Evolutionary conservation across 768 basidiomycete species (phyloP), one percentile per base, ranked within the genome.

Genomic region (Rossbeevera mucosa): DNA sequence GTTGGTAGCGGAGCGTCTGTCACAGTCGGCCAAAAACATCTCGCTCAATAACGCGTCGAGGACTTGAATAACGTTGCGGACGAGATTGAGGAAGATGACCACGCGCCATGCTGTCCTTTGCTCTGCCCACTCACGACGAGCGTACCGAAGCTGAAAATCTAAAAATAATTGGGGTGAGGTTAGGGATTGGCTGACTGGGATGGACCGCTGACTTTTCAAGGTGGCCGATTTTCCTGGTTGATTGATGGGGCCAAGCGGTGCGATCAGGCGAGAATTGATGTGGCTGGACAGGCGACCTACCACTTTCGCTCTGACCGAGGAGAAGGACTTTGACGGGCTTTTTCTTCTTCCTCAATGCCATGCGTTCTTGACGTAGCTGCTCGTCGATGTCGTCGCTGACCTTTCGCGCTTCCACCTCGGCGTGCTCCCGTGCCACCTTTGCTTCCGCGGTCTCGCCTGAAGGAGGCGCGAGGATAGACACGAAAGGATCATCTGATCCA

Each of bases 141-240:
- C 83, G 62, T 90, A 88, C 1, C 83, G 81, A 1, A 91, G 68
- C 59, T 91, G 88, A 61, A 90, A 91, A 64, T 89, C 83, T 81
- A 26, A 28, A 7, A 0, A 24, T 7, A 5, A 4, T 2, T 7
- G 7, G 21, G n/a, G n/a, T n/a, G n/a, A n/a, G n/a, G 26, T 60
- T 28, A 60, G 46, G 4, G 30, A 1, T 1, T 22, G 5, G n/a
- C 4, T 6, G 7, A 9, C 0, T 11, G 16, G 18, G 14, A 3
- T 8, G 42, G 41, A 11, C 50, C 26, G 53, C 75, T 45, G 58
- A 88, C 87, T 90, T 70, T 91, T 91, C 50, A 91, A 63, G 0
- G 87, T 88, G 24, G 88, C 86, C 0, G 86, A 87, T 67, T 91
- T 91, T 28, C 84, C 73, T 72, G 30, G 41, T 14, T 16, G 20